Base-by-base conservation (phyloP, 768 basidiomycete species). In the Tephrocybe sp. region DNA sequence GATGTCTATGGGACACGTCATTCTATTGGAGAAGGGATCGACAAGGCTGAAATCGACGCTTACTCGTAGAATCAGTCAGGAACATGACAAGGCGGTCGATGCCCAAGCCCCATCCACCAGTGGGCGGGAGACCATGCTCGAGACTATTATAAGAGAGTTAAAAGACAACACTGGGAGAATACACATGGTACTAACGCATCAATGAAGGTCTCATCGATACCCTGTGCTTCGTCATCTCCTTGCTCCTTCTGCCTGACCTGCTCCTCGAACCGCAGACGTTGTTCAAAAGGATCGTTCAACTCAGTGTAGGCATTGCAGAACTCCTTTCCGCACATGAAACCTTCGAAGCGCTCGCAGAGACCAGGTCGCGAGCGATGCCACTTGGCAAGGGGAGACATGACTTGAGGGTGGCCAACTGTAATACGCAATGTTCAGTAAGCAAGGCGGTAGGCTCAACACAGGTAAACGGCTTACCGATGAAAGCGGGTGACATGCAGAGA, bases 241-340 rank as follows among this genome's bases (percentile, higher is more conserved):
- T 86, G 84, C 49, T 92, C 92, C 84, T 98, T 98, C 73, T 98
- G 97, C 63, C 82, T 81, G 47, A 80, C 76, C 79, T 93, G 91
- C 69, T 98, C 97, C 69, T 96, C 92, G 70, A 99, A 99, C 55
- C 97, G 84, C 61, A 92, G 73, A 28, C 94, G 79, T 71, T 99
- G 97, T 69, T 94, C 92, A 64, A 95, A 96, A 0, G 93, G 97
- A 71, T 99, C 97, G 73, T 99, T 99, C 78, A 99, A 82, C 77
- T 99, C 97, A 34, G 97, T 99, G 68, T 99, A 99, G 19, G 97
- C 96, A 62, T 99, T 98, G 78, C 92, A 95, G 69, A 98, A 86
- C 71, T 98, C 96, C 78, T 97, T 95, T 51, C 92, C 92, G 45
- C 93, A 96, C 80, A 99, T 82, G 82, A 99, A 99, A 8, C 84